Evolutionary conservation across 495 filamentous ascomycete species (phyloP), one percentile per base, ranked within the genome.

Genomic region (Lentithecium fluviatile): DNA sequence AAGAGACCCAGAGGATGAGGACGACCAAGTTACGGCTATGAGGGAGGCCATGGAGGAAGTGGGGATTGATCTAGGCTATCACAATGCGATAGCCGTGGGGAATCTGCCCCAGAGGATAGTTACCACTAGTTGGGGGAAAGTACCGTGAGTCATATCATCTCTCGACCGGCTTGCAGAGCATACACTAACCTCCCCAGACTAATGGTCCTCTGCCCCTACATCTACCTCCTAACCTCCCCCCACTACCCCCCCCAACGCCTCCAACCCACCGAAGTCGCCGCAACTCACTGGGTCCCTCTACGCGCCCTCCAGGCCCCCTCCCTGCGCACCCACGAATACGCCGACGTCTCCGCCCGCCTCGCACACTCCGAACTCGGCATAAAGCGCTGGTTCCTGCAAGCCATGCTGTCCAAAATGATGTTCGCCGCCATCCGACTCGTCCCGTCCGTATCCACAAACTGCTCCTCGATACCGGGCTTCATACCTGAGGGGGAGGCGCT

Each of bases 131-230:
- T 90, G 85, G 85, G 85, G 85, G 17, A 85, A 83, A 60, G 76
- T 82, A 21, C 86, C 87, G 82, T 88, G 77, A 62, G 85, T 75
- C n/a, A n/a, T n/a, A n/a, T n/a, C n/a, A n/a, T 32, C 37, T 43
- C 20, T 10, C 34, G 19, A 26, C 10, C n/a, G n/a, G 38, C 24
- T 45, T 15, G 6, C 8, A 58, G 50, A 20, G 34, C 8, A 36
- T 15, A 40, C 15, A 15, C 19, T 21, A 26, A 58, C 34, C 61
- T 50, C n/a, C 53, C 32, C 57, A 88, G 85, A 20, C 70, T 91
- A 32, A 89, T 91, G 86, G 85, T 91, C 2, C 80, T 91, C 5
- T 90, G 87, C 60, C 87, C 88, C 0, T 91, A 86, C 69, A 75
- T 92, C 45, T 91, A 85, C 68, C 74, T 92, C 21, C 70, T 82